These are phyloP conservation scores for Phytopythium delawarense DNA, from an alignment of 352 stramenopile species.

Conservation along the genomic window DNA sequence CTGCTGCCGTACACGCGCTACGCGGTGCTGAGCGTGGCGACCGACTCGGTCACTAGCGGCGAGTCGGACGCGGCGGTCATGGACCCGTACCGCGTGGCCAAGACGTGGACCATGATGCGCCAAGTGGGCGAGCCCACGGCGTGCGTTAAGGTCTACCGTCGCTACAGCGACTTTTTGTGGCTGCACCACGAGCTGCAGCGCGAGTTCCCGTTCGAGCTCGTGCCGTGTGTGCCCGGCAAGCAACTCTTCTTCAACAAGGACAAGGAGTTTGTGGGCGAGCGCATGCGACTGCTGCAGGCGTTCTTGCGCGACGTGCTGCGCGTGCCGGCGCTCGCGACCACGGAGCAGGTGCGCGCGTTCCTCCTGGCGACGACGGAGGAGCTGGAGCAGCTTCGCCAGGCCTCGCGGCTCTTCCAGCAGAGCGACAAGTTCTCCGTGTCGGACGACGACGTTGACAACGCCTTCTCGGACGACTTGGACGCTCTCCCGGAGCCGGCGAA, in stretches of 20 bases:
- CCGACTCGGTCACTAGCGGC: constrained; percentile 31
- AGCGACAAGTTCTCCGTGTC: constrained; percentile 14
- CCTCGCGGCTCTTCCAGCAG: constrained; percentile 29
- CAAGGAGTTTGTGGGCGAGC: constrained; percentile 81
- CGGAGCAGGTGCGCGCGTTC: constrained; percentile 70
- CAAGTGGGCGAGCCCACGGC: constrained; percentile 67
- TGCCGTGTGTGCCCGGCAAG: constrained; percentile 71
- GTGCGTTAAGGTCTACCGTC: constrained; percentile 80
- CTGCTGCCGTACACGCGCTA: constrained; percentile 82
- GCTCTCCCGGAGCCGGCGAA: constrained; percentile 26
- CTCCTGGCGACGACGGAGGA: constrained; percentile 79
- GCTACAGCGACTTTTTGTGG: constrained; percentile 87
- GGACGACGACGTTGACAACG: constrained; percentile 36
- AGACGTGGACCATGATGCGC: constrained; percentile 73
- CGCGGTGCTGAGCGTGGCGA: constrained; percentile 74
- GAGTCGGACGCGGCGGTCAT: constrained; percentile 21
- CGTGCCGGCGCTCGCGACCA: constrained; percentile 55
- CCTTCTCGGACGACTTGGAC: constrained; percentile 18
- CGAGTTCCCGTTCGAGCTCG: constrained; percentile 70
- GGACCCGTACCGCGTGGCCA: constrained; percentile 65
- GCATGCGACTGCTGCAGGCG: constrained; percentile 76
- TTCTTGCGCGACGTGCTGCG: constrained; percentile 75
- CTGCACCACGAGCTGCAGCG: constrained; percentile 60
- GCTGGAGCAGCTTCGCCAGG: constrained; percentile 61
- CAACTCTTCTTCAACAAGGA: constrained; percentile 83